phyloP scores from a whole-genome alignment of 1,284 basidiomycete species.

The Sphagnurus paluster region DNA sequence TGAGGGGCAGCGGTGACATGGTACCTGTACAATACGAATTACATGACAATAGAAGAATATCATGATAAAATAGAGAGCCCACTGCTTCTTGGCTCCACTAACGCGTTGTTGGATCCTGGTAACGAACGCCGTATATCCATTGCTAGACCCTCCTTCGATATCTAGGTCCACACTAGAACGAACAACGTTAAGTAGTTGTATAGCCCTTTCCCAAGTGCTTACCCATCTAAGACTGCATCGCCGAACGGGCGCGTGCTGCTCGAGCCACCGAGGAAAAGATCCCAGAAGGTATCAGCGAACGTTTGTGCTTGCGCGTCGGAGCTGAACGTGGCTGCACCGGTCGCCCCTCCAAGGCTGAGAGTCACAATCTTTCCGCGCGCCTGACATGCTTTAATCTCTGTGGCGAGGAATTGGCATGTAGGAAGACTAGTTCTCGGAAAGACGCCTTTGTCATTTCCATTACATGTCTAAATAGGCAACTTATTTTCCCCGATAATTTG shows the following conservation, averaged over 20 bases:
- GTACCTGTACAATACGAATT: slow-evolving; percentile 41
- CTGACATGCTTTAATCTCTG: slow-evolving; percentile 61
- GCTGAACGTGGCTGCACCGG: slow-evolving; percentile 49
- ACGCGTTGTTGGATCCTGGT: slow-evolving; percentile 49
- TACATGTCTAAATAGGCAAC: slow-evolving; percentile 48
- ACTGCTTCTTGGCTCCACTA: slow-evolving; percentile 52
- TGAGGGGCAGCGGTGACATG: slow-evolving; percentile 67
- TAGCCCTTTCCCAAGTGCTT: slow-evolving; percentile 9
- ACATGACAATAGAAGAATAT: neutral
- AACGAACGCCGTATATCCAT: slow-evolving; percentile 55
- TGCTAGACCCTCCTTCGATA: slow-evolving; percentile 60
- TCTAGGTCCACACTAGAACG: slow-evolving; percentile 58
- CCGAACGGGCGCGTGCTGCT: slow-evolving; percentile 62
- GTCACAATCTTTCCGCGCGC: slow-evolving; percentile 66
- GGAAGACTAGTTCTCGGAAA: slow-evolving; percentile 59
- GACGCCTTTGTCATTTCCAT: slow-evolving; percentile 32
- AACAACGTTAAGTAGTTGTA: neutral
- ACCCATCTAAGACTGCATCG: slow-evolving; percentile 67
- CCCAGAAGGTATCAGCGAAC: slow-evolving; percentile 65
- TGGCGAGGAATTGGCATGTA: slow-evolving; percentile 54
- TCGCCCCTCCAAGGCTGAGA: slow-evolving; percentile 63
- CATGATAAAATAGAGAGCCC: slow-evolving; percentile 18
- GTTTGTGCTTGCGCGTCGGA: slow-evolving; percentile 51
- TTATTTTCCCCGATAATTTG: neutral
- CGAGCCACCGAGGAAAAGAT: slow-evolving; percentile 67